A percentile compares a stretch with the other conserved stretches of the same genome.
These are phyloP conservation scores for Brasilioporus rufonigricans DNA, from an alignment of 768 basidiomycete species.

Conservation along the genomic window DNA sequence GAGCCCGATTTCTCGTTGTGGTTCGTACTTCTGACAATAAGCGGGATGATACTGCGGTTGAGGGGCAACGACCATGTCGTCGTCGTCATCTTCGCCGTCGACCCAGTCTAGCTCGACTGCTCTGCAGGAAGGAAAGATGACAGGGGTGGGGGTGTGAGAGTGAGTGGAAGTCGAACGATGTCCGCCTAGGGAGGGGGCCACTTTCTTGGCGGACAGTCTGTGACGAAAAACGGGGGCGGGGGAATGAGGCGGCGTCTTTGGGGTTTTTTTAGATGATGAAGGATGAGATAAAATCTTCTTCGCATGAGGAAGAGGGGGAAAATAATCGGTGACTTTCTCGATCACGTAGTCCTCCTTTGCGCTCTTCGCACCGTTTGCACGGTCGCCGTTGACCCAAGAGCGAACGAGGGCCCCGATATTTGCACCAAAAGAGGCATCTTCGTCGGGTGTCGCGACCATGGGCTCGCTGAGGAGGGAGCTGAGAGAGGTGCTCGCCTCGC, in stretches of 20 bases:
- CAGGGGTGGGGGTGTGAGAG: slow-evolving; percentile 31
- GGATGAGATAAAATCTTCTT: slow-evolving; percentile 15
- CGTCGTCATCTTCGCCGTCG: slow-evolving; percentile 23
- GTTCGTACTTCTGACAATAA: slow-evolving; percentile 15
- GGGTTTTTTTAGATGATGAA: slow-evolving; percentile 19
- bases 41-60: slow-evolving; percentile 18
- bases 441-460: slow-evolving; percentile 40
- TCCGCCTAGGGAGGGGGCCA: background rate
- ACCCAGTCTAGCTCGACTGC: slow-evolving; percentile 29
- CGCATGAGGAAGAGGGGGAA: slow-evolving; percentile 17
- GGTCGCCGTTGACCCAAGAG: slow-evolving; percentile 27
- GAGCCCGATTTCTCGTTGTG: slow-evolving; percentile 2
- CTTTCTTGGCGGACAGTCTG: slow-evolving; percentile 15
- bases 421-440: slow-evolving; percentile 42
- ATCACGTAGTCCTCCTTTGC: slow-evolving; percentile 28
- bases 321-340: slow-evolving; percentile 33
- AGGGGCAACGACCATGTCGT: slow-evolving; percentile 20
- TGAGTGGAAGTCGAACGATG: slow-evolving; percentile 20
- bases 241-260: slow-evolving; percentile 11
- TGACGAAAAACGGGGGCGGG: slow-evolving; percentile 12
- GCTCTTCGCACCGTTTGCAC: slow-evolving; percentile 21
- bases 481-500: slow-evolving; percentile 48
- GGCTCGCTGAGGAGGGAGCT: slow-evolving; percentile 47
- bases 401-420: slow-evolving; percentile 44
- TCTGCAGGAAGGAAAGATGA: slow-evolving; percentile 33